phyloP scores from a whole-genome alignment of 2,329 filamentous ascomycete species.

The Fusarium sp. region DNA sequence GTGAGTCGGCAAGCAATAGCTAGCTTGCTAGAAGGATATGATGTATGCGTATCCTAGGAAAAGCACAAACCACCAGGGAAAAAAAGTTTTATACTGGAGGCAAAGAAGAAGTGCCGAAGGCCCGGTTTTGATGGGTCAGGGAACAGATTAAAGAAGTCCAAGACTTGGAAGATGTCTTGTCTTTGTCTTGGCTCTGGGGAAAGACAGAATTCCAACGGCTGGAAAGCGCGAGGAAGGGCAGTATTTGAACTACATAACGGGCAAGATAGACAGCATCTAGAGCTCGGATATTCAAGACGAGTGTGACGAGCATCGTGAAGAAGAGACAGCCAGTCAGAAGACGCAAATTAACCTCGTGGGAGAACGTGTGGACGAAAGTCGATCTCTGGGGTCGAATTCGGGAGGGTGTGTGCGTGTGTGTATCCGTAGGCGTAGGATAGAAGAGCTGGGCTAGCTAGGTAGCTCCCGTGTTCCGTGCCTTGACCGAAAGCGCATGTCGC shows the following conservation, averaged over 20 bases:
- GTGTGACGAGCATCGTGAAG: slow-evolving; percentile 33
- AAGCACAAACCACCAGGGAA: slow-evolving; percentile 24
- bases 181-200: slow-evolving; percentile 25
- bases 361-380: slow-evolving; percentile 46
- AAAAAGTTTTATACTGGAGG: slow-evolving; percentile 25
- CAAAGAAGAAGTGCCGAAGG: slow-evolving; percentile 18
- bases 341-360: slow-evolving; percentile 44
- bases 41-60: slow-evolving; percentile 3
- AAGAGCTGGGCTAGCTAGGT: not conserved
- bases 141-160: slow-evolving; percentile 19
- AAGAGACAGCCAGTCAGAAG: slow-evolving; percentile 42
- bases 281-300: slow-evolving; percentile 33
- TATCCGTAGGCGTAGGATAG: not conserved
- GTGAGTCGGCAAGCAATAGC: not conserved
- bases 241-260: slow-evolving; percentile 45
- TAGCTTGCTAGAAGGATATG: slow-evolving; percentile 4
- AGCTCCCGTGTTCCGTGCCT: slow-evolving; percentile 37
- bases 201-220: slow-evolving; percentile 4
- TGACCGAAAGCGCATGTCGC: slow-evolving; percentile 34
- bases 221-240: slow-evolving; percentile 37
- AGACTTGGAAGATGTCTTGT: slow-evolving; percentile 16
- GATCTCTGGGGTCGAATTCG: slow-evolving; percentile 36
- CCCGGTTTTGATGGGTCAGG: slow-evolving; percentile 10
- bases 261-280: slow-evolving; percentile 26
- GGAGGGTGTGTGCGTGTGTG: slow-evolving; percentile 25